Conservation (phyloP, 495 filamentous ascomycete species). For the Hyaloscypha variabilis region DNA sequence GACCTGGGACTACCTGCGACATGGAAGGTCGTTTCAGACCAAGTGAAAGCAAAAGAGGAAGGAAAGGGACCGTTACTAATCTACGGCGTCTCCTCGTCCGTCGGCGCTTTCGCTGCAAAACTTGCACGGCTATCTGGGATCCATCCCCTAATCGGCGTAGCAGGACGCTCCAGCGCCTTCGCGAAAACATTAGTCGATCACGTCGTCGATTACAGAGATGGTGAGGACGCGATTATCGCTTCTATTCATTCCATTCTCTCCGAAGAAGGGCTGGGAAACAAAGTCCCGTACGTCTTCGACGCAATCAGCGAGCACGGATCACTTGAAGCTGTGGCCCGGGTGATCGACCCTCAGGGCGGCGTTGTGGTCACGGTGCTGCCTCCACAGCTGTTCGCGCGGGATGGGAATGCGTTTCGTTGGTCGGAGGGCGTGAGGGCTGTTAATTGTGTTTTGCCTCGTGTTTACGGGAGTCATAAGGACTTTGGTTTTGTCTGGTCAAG, state of each 20-base stretch:
- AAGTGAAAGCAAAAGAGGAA: slow-evolving; percentile 47
- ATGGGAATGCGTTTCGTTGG: slow-evolving; percentile 28
- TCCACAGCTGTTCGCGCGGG: slow-evolving; percentile 27
- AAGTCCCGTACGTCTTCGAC: slow-evolving; percentile 54
- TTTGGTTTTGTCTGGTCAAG: slow-evolving; percentile 59
- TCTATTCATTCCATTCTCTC: slow-evolving; percentile 47
- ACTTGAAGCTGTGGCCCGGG: slow-evolving; percentile 29
- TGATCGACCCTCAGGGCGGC: slow-evolving; percentile 35
- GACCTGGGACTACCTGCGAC: slow-evolving; percentile 61
- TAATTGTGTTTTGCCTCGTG: background rate
- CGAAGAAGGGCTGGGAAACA: background rate
- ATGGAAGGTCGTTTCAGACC: background rate
- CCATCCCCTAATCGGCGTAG: slow-evolving; percentile 69
- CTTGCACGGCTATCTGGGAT: slow-evolving; percentile 65
- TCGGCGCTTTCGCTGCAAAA: slow-evolving; percentile 68
- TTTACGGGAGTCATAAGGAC: slow-evolving; percentile 41
- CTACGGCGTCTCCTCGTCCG: slow-evolving; percentile 66
- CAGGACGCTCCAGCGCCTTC: slow-evolving; percentile 59
- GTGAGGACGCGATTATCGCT: slow-evolving; percentile 51
- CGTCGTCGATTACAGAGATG: slow-evolving; percentile 69
- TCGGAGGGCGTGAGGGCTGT: slow-evolving; percentile 1
- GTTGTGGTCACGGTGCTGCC: slow-evolving; percentile 48
- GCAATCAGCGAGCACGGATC: slow-evolving; percentile 52
- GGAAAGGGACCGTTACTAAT: slow-evolving; percentile 41
- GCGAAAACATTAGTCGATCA: slow-evolving; percentile 63